Evolutionary conservation across 1,284 basidiomycete genomes (phyloP), one percentile per base, ranked within the genome.

Genomic region (Leccinum solheimii): DNA sequence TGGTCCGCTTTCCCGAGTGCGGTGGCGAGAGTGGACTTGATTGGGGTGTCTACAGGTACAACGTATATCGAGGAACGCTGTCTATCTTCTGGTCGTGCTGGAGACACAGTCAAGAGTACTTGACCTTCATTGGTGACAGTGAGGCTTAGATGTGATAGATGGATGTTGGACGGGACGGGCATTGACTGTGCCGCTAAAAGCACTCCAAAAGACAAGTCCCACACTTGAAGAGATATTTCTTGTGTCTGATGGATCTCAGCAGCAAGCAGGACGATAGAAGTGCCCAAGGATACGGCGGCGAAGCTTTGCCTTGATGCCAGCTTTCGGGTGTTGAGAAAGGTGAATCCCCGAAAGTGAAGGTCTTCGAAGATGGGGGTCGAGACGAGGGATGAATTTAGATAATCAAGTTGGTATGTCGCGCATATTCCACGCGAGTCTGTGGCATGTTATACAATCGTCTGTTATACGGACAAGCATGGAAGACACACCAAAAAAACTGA

Each of bases 181-280:
- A 88, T 74, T 2, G 76, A 72, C 36, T 86, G 81, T 8, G 82
- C 80, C 1, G 85, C 77, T 23, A 91, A 78, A 19, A 91, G 74
- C 36, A 91, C 83, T 16, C 83, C 83, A 66, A 87, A 91, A 64
- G 86, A 85, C 19, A 91, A 75, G 67, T 92, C 90, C 88, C 90
- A 91, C 45, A 91, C 69, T 16, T 88, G 81, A 45, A 84, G 66
- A n/a, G 71, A 69, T 56, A 92, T 77, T 61, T 87, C 84, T 43
- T 79, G 73, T 0, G 75, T 68, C 8, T 77, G 70, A 7, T 76
- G 68, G 11, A 81, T 75, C 48, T 81, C 66, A 27, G 79, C 79
- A 32, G 83, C 82, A 9, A 91, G 79, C 45, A 91, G 79, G 56
- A 87, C 85, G 58, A 87, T 81, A 0, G 87, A 89, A 5, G 87